Conservation (phyloP, 257 asterid species). For the Leonotis leonurus region DNA sequence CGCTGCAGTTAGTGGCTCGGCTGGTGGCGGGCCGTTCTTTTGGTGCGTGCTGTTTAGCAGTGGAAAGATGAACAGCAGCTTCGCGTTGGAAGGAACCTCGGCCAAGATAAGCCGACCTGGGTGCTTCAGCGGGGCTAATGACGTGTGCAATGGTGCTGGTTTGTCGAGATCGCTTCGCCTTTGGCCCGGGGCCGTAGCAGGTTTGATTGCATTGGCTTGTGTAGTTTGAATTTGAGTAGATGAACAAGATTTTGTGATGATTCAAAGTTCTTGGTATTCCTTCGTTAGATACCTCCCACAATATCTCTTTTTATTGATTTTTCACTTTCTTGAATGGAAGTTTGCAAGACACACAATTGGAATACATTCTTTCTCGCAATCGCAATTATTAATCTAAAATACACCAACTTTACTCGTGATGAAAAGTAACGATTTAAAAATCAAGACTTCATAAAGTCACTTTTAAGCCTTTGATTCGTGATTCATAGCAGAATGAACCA, state of each 20-base stretch:
- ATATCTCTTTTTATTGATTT: not conserved
- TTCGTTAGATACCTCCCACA: not conserved
- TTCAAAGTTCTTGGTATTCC: conserved; percentile 1
- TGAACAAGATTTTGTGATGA: too few species aligned
- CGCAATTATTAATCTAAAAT: too few species aligned
- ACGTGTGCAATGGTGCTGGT: conserved; percentile 40
- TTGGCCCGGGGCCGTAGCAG: conserved; percentile 33
- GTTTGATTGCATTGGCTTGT: conserved; percentile 29
- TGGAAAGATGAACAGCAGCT: conserved; percentile 60
- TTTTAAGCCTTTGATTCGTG: too few species aligned
- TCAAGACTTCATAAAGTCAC: too few species aligned
- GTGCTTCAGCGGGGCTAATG: conserved; percentile 83
- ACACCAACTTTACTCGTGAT: too few species aligned
- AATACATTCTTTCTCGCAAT: too few species aligned
- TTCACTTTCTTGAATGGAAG: not conserved
- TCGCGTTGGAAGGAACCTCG: conserved; percentile 44
- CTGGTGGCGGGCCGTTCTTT: conserved; percentile 66
- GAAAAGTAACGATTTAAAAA: too few species aligned
- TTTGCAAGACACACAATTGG: not conserved
- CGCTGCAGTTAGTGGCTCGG: conserved; percentile 81
- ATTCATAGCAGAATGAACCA: too few species aligned
- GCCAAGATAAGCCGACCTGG: conserved; percentile 69
- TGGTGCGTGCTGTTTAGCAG: conserved; percentile 87
- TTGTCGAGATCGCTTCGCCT: conserved; percentile 13
- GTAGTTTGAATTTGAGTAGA: conserved; percentile 24